These are phyloP conservation scores for Saccharomyces hybrid DNA, from an alignment of 1,139 yeast species.

Conservation along the genomic window DNA sequence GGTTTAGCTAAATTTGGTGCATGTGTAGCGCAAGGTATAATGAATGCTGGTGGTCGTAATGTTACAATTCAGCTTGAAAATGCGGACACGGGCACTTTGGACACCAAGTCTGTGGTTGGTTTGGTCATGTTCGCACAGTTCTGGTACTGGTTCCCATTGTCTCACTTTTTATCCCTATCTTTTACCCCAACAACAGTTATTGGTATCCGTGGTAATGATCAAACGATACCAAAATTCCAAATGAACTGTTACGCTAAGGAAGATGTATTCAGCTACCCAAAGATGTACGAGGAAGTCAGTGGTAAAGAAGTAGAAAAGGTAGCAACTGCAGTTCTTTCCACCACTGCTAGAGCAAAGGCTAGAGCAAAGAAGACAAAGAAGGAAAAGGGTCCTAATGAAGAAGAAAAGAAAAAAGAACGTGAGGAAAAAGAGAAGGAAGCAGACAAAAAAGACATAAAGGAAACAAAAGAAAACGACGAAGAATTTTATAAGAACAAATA, in stretches of 20 bases:
- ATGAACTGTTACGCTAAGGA: slow-evolving; percentile 76
- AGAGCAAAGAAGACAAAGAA: slow-evolving; percentile 73
- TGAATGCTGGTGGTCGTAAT: slow-evolving; percentile 98
- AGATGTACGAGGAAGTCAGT: slow-evolving; percentile 71
- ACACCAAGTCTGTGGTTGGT: slow-evolving; percentile 88
- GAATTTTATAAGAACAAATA: slow-evolving; percentile 35
- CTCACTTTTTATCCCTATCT: slow-evolving; percentile 86
- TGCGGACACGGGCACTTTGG: slow-evolving; percentile 82
- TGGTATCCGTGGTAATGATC: slow-evolving; percentile 71
- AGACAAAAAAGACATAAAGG: slow-evolving; percentile 23
- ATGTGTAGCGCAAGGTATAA: slow-evolving; percentile 91
- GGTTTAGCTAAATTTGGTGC: slow-evolving; percentile 98
- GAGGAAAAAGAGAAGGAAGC: slow-evolving; percentile 34
- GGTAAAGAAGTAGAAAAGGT: slow-evolving; percentile 84
- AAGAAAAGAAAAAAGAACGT: slow-evolving; percentile 28
- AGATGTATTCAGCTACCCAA: slow-evolving; percentile 81
- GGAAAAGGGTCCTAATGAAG: slow-evolving; percentile 39
- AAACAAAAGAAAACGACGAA: slow-evolving; percentile 27
- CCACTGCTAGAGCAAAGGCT: slow-evolving; percentile 87
- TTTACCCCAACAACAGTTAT: slow-evolving; percentile 88
- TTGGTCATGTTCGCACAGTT: slow-evolving; percentile 82
- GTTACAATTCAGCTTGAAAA: slow-evolving; percentile 91
- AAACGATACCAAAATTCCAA: slow-evolving; percentile 79
- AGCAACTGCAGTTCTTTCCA: slow-evolving; percentile 87
- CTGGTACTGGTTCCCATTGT: slow-evolving; percentile 98